These are phyloP conservation scores for Adenanthera pavonina DNA, from an alignment of 306 rosid species.

Conservation along the genomic window DNA sequence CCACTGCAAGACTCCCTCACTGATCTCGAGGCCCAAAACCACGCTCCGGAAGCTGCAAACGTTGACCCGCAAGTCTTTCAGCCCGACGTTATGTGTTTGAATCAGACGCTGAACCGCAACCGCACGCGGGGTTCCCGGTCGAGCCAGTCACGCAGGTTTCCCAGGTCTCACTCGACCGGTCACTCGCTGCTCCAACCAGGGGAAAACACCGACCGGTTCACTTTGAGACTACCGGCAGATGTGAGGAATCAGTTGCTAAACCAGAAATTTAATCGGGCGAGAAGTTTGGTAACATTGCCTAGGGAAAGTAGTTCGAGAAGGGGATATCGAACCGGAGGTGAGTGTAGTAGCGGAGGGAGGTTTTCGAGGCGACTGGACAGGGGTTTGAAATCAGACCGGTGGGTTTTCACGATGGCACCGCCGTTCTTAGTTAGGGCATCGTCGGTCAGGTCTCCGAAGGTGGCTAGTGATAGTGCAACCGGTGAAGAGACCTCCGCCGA, in stretches of 20 bases:
- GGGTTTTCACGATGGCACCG: slow-evolving; percentile 67
- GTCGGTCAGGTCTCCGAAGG: slow-evolving; percentile 64
- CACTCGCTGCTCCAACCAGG: slow-evolving; percentile 79
- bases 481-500: slow-evolving; percentile 52
- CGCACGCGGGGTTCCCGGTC: slow-evolving; percentile 50
- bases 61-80: neutral
- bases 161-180: slow-evolving; percentile 91
- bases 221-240: slow-evolving; percentile 70
- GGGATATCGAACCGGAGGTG: slow-evolving; percentile 64
- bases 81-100: slow-evolving; percentile 13
- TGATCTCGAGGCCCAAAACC: slow-evolving; percentile 59
- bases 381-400: slow-evolving; percentile 68
- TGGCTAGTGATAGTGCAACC: slow-evolving; percentile 22
- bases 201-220: slow-evolving; percentile 80
- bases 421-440: slow-evolving; percentile 65
- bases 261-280: slow-evolving; percentile 63
- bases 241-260: slow-evolving; percentile 71
- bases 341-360: slow-evolving; percentile 63
- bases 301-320: slow-evolving; percentile 63
- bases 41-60: slow-evolving; percentile 3
- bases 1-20: neutral
- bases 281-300: slow-evolving; percentile 63
- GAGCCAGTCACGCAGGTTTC: slow-evolving; percentile 56
- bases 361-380: slow-evolving; percentile 55
- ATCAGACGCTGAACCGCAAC: slow-evolving; percentile 59